Conservation (phyloP, 768 basidiomycete species). For the Mycena floridula region DNA sequence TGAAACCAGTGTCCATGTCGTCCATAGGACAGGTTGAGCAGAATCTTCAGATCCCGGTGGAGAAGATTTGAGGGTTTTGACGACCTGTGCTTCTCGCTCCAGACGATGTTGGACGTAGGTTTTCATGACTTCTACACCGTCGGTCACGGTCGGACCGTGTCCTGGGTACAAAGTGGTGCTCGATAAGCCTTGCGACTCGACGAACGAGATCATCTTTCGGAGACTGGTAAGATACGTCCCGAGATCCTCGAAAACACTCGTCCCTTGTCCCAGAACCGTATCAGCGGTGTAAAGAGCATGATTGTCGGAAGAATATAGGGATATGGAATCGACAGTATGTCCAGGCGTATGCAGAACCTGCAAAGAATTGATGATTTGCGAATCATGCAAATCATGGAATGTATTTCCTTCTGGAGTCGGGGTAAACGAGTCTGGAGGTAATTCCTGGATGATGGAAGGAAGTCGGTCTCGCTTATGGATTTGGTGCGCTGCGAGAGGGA, state of each 20-base stretch:
- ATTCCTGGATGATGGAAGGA: slow-evolving; percentile 30
- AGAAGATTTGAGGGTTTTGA: slow-evolving; percentile 38
- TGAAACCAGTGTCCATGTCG: slow-evolving; percentile 61
- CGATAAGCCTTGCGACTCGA: slow-evolving; percentile 13
- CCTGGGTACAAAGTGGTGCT: slow-evolving; percentile 73
- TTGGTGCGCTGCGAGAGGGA: slow-evolving; percentile 31
- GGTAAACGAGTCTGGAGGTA: slow-evolving; percentile 39
- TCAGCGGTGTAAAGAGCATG: slow-evolving; percentile 84
- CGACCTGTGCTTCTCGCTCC: slow-evolving; percentile 74
- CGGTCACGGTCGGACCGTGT: slow-evolving; percentile 73
- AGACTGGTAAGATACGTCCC: slow-evolving; percentile 62
- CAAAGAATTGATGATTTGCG: slow-evolving; percentile 44
- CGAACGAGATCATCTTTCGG: slow-evolving; percentile 46
- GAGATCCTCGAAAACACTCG: slow-evolving; percentile 85
- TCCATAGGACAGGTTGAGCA: slow-evolving; percentile 28
- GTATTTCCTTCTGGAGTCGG: slow-evolving; percentile 33
- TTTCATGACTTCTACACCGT: slow-evolving; percentile 55
- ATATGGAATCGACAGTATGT: slow-evolving; percentile 85
- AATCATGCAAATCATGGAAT: slow-evolving; percentile 56
- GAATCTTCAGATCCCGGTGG: slow-evolving; percentile 17
- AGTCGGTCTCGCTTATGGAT: slow-evolving; percentile 26
- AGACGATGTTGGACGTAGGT: slow-evolving; percentile 78
- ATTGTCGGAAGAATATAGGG: slow-evolving; percentile 63
- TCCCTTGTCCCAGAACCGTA: slow-evolving; percentile 86
- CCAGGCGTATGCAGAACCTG: slow-evolving; percentile 82